phyloP scores from a whole-genome alignment of 2,329 filamentous ascomycete genomes.

The Amylocarpus encephaloides region DNA sequence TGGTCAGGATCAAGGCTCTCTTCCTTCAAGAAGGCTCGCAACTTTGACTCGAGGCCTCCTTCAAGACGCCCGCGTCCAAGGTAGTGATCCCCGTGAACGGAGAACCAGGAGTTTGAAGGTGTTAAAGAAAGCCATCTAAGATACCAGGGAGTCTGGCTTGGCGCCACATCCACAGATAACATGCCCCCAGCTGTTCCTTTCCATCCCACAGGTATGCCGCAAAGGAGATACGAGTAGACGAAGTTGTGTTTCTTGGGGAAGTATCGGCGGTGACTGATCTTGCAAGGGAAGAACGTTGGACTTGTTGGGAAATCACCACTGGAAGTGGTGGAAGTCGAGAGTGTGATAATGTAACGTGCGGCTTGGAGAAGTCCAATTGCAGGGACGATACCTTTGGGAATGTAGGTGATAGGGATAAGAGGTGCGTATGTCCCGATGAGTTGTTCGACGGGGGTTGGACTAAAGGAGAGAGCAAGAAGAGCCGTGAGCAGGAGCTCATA shows the following conservation, averaged over 20 bases:
- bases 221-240: constrained; percentile 62
- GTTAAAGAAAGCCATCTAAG: constrained; percentile 27
- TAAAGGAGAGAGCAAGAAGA: not conserved
- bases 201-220: constrained; percentile 62
- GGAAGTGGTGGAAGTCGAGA: constrained; percentile 8
- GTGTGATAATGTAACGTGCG: constrained; percentile 15
- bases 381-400: not conserved
- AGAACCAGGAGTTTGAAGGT: constrained; percentile 40
- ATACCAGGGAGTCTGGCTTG: constrained; percentile 25
- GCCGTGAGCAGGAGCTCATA: not conserved
- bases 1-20: constrained; percentile 50
- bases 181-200: constrained; percentile 48
- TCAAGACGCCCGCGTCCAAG: constrained; percentile 47
- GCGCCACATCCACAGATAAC: constrained; percentile 41
- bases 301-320: constrained; percentile 14
- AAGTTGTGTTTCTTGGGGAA: constrained; percentile 64
- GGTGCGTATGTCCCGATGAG: constrained; percentile 9
- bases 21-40: constrained; percentile 51
- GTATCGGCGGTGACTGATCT: constrained; percentile 58
- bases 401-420: constrained; percentile 7
- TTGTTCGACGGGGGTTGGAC: not conserved
- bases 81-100: constrained; percentile 54
- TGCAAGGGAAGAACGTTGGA: constrained; percentile 57
- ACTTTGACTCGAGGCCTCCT: constrained; percentile 55
- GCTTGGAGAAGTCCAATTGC: constrained; percentile 17